These are phyloP conservation scores for Cantharellus anzutake DNA, from an alignment of 768 basidiomycete species.

Conservation along the genomic window DNA sequence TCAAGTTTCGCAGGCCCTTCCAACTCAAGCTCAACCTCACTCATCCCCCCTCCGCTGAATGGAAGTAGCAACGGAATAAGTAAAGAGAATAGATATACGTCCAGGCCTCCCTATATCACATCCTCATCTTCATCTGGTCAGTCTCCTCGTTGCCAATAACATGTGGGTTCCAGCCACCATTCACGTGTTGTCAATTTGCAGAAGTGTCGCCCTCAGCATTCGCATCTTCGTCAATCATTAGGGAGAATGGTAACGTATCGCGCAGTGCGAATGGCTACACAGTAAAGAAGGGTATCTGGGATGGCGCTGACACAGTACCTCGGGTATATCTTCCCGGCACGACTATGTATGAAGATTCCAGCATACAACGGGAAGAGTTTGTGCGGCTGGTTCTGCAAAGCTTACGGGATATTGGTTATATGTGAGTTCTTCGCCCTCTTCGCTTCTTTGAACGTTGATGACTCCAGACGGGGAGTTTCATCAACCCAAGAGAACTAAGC, in stretches of 20 bases:
- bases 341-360: constrained; percentile 55
- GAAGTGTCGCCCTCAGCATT: too few species aligned
- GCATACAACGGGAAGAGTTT: constrained; percentile 72
- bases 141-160: too few species aligned
- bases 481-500: neutral
- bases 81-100: too few species aligned
- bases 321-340: constrained; percentile 54
- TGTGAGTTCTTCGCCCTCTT: constrained; percentile 18
- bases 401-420: constrained; percentile 66
- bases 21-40: neutral
- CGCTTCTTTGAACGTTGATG: neutral
- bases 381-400: constrained; percentile 78
- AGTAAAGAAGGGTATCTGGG: too few species aligned
- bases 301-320: constrained; percentile 11
- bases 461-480: neutral
- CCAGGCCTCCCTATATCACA: too few species aligned
- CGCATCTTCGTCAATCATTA: too few species aligned
- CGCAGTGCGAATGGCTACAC: too few species aligned
- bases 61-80: neutral
- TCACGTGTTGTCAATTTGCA: too few species aligned
- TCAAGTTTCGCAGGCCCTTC: neutral
- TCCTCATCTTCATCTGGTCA: too few species aligned
- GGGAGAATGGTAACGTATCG: too few species aligned
- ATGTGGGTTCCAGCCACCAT: too few species aligned
- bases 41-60: constrained; percentile 14